These are phyloP conservation scores for Candida arabinofermentans DNA, from an alignment of 805 yeast genomes.

Conservation along the genomic window DNA sequence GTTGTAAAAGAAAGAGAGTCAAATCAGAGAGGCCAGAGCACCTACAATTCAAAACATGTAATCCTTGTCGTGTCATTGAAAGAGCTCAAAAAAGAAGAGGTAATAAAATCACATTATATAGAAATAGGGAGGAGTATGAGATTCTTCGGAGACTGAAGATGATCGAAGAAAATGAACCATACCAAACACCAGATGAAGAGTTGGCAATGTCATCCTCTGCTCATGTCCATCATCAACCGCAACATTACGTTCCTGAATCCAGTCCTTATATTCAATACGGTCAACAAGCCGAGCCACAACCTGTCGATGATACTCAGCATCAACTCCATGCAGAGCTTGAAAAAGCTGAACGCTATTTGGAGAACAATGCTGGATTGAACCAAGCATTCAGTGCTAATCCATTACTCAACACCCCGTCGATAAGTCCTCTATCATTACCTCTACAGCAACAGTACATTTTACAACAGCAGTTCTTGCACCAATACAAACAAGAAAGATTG, in stretches of 20 bases:
- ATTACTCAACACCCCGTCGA: constrained; percentile 1
- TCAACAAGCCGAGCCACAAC: not conserved
- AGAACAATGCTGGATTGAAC: constrained; percentile 3
- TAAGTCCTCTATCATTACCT: constrained; percentile 4
- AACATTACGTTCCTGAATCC: not conserved
- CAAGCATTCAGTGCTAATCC: constrained; percentile 3
- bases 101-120: constrained; percentile 18
- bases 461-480: constrained; percentile 8
- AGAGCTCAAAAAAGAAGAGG: constrained; percentile 35
- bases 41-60: constrained; percentile 53
- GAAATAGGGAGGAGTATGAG: constrained; percentile 16
- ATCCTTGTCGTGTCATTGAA: constrained; percentile 54
- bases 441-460: constrained; percentile 7
- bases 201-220: not conserved
- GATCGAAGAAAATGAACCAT: constrained; percentile 9
- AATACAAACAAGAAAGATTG: constrained; percentile 2
- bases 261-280: constrained; percentile 1
- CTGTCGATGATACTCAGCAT: constrained; percentile 1
- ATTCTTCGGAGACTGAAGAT: constrained; percentile 11
- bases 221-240: not conserved
- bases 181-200: constrained; percentile 6
- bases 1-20: constrained; percentile 53
- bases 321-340: constrained; percentile 10
- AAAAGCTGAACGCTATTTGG: constrained; percentile 6
- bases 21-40: constrained; percentile 55